These are phyloP conservation scores for Suillus discolor DNA, from an alignment of 768 basidiomycete genomes.

Conservation along the genomic window DNA sequence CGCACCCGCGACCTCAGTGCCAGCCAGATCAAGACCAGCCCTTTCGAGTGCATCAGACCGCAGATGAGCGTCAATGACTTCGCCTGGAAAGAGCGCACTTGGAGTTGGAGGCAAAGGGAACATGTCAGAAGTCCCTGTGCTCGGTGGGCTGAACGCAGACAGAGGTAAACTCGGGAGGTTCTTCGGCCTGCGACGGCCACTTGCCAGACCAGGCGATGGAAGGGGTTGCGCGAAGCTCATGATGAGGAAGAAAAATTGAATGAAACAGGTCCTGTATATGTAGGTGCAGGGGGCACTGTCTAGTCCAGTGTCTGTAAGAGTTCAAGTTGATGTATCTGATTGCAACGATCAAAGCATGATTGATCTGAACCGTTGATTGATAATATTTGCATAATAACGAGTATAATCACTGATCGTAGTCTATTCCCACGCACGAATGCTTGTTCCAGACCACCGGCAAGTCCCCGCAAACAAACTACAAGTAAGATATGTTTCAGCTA, in stretches of 20 bases:
- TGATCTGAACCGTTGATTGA: background rate
- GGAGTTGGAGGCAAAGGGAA: conserved; percentile 75
- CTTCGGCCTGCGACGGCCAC: conserved; percentile 65
- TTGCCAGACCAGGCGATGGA: conserved; percentile 44
- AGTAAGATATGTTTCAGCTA: no score
- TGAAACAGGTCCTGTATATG: background rate
- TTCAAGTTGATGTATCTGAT: background rate
- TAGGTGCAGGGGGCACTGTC: background rate
- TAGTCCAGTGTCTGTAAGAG: background rate
- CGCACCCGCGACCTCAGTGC: conserved; percentile 45
- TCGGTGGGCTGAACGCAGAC: conserved; percentile 76
- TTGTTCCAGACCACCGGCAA: background rate
- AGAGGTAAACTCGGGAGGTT: conserved; percentile 71
- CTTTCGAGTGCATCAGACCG: conserved; percentile 39
- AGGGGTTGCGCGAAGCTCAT: conserved; percentile 22
- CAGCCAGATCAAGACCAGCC: conserved; percentile 1
- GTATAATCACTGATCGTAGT: background rate
- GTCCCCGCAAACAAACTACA: no score
- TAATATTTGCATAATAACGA: background rate
- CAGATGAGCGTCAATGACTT: conserved; percentile 72
- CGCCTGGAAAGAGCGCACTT: conserved; percentile 60
- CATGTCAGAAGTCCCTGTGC: conserved; percentile 62
- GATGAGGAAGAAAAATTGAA: conserved; percentile 1
- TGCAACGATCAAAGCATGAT: conserved; percentile 7
- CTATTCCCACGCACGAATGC: background rate